phyloP scores from a whole-genome alignment of 2,329 filamentous ascomycete genomes.

The Trichoderma sp. region DNA sequence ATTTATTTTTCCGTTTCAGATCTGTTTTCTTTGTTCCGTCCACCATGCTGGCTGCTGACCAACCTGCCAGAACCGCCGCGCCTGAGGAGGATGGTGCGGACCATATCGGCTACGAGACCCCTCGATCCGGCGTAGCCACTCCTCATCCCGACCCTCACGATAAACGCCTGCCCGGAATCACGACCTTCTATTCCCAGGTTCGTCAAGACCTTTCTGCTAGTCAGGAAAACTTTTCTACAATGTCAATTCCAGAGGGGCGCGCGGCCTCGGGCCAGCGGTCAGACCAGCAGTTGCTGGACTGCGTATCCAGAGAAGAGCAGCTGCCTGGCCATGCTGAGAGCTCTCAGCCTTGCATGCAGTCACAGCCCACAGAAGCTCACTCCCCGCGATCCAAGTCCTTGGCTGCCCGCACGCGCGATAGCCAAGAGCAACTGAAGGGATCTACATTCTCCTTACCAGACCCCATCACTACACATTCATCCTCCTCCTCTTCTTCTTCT shows the following conservation, averaged over 20 bases:
- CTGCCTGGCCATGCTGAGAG: slow-evolving; percentile 34
- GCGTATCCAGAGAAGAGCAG: slow-evolving; percentile 38
- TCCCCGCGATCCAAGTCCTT: slow-evolving; percentile 14
- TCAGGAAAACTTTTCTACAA: slow-evolving; percentile 41
- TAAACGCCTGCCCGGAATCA: slow-evolving; percentile 92
- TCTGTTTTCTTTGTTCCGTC: slow-evolving; percentile 30
- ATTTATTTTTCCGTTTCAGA: slow-evolving; percentile 19
- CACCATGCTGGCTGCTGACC: slow-evolving; percentile 55
- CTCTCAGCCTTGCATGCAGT: slow-evolving; percentile 31
- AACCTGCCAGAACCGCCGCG: slow-evolving; percentile 55
- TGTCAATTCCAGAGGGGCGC: slow-evolving; percentile 42
- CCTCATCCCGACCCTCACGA: slow-evolving; percentile 92
- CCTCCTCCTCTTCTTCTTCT: slow-evolving; percentile 44
- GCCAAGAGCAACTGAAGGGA: slow-evolving; percentile 25
- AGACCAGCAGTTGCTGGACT: slow-evolving; percentile 31
- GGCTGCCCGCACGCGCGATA: slow-evolving; percentile 20
- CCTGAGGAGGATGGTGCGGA: slow-evolving; percentile 72
- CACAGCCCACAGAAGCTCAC: slow-evolving; percentile 26
- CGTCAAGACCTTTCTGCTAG: slow-evolving; percentile 74
- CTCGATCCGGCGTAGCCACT: slow-evolving; percentile 87
- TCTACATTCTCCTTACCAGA: slow-evolving; percentile 45
- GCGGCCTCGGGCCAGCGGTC: slow-evolving; percentile 30
- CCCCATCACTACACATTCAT: slow-evolving; percentile 55
- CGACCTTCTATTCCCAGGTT: slow-evolving; percentile 99
- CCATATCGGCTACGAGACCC: slow-evolving; percentile 81